These are phyloP conservation scores for Mycena albidolilacea DNA, from an alignment of 768 basidiomycete species.

Conservation along the genomic window DNA sequence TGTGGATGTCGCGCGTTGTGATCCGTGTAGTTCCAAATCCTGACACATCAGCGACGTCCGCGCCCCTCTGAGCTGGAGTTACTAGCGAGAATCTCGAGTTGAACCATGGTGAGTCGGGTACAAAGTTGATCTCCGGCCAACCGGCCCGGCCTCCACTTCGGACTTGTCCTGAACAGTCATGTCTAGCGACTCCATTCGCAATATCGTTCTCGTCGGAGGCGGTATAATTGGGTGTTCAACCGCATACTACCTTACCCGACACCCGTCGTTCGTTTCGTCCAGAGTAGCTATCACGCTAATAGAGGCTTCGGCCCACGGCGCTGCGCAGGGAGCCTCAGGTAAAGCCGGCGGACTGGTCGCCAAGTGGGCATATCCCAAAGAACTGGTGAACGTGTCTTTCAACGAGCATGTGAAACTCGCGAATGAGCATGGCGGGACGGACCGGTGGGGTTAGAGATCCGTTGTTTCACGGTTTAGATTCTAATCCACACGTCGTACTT, in stretches of 20 bases:
- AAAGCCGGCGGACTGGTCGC: slow-evolving; percentile 91
- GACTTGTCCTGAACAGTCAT: neutral
- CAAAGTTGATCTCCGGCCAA: too few species aligned
- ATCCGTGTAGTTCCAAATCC: too few species aligned
- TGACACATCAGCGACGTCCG: too few species aligned
- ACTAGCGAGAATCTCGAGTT: too few species aligned
- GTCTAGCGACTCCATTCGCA: slow-evolving; percentile 35
- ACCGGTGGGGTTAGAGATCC: slow-evolving; percentile 85
- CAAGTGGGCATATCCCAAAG: slow-evolving; percentile 85
- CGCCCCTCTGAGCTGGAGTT: too few species aligned
- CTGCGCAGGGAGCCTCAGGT: slow-evolving; percentile 86
- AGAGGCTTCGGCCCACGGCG: slow-evolving; percentile 76
- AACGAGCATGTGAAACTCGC: slow-evolving; percentile 83
- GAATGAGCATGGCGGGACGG: slow-evolving; percentile 73
- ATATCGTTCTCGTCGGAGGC: slow-evolving; percentile 86
- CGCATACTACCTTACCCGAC: slow-evolving; percentile 83
- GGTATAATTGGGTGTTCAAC: slow-evolving; percentile 91
- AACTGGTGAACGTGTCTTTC: slow-evolving; percentile 80
- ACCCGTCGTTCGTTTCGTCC: slow-evolving; percentile 61
- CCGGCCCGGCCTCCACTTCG: too few species aligned
- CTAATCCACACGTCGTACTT: neutral
- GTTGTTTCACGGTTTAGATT: neutral
- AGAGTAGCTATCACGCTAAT: slow-evolving; percentile 71
- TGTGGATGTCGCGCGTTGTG: too few species aligned
- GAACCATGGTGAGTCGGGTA: too few species aligned